Percentiles rank a stretch among this genome's conserved stretches.
These are phyloP conservation scores for Alternaria triticina DNA, from an alignment of 2,329 filamentous ascomycete species.

Conservation along the genomic window DNA sequence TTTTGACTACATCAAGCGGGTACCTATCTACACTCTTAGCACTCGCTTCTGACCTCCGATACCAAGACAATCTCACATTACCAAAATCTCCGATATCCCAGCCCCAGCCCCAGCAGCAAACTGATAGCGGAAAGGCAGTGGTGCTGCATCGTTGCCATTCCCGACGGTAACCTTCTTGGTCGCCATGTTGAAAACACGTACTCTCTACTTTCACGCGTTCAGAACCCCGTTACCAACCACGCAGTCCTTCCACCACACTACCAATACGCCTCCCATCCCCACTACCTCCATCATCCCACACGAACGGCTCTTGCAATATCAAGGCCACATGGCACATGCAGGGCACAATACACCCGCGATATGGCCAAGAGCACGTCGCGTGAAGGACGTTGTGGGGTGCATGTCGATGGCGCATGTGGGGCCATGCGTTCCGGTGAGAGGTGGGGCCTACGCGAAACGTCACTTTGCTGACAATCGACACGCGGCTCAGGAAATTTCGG, in stretches of 20 bases:
- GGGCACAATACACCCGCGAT: not conserved
- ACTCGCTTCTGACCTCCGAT: not conserved
- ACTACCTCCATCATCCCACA: not conserved
- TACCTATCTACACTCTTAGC: slow-evolving; percentile 41
- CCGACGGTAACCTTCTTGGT: not conserved
- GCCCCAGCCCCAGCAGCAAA: slow-evolving; percentile 31
- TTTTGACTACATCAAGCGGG: slow-evolving; percentile 43
- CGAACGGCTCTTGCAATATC: not conserved
- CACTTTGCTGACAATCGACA: not conserved
- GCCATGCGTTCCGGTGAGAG: slow-evolving; percentile 5
- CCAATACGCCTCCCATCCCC: not conserved
- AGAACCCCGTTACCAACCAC: not conserved
- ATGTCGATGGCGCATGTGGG: slow-evolving; percentile 22
- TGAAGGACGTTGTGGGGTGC: slow-evolving; percentile 4
- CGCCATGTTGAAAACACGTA: not conserved
- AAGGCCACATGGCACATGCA: slow-evolving; percentile 5
- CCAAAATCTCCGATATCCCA: slow-evolving; percentile 27
- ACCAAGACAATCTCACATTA: slow-evolving; percentile 27
- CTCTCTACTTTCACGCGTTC: not conserved
- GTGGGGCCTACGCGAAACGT: not conserved
- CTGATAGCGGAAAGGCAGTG: slow-evolving; percentile 39
- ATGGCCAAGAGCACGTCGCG: not conserved
- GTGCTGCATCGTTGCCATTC: not conserved
- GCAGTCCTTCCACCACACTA: not conserved
- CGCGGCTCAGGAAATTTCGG: not conserved